Evolutionary conservation across 2,329 filamentous ascomycete species (phyloP).

Genomic region (Aspergillus floridensis): DNA sequence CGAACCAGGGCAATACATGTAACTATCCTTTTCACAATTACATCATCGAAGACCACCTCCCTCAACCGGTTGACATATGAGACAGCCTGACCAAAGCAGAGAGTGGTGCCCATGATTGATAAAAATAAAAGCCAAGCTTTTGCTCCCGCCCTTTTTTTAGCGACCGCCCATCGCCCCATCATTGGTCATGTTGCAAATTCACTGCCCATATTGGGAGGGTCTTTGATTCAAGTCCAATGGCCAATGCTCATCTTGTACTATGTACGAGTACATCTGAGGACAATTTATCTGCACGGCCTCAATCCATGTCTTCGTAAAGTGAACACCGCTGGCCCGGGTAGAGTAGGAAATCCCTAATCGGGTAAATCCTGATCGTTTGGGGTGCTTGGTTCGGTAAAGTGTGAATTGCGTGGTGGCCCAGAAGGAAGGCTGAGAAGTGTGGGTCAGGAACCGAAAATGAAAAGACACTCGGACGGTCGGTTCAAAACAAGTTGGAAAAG

Average conservation of each 20-base stretch:
- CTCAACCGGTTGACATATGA: neutral
- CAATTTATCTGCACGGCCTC: too few species aligned
- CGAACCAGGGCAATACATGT: neutral
- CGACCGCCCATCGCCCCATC: neutral
- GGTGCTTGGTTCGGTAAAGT: neutral
- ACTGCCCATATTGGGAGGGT: neutral
- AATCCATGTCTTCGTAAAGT: neutral
- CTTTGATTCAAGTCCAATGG: too few species aligned
- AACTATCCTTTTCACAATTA: neutral
- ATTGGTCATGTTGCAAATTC: neutral
- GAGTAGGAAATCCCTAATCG: neutral
- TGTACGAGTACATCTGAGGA: too few species aligned
- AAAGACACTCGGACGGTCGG: neutral
- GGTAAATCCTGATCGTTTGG: neutral
- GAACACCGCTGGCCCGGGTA: neutral
- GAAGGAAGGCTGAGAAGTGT: neutral
- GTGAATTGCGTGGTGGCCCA: too few species aligned
- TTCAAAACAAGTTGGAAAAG: too few species aligned
- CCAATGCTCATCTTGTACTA: too few species aligned
- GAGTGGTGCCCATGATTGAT: neutral
- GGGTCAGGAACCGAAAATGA: neutral
- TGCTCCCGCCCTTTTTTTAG: conserved; percentile 1
- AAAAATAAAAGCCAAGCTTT: conserved; percentile 3
- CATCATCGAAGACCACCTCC: neutral
- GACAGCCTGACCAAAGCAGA: neutral